Conservation (phyloP, 768 basidiomycete species). For the Trametes maxima region DNA sequence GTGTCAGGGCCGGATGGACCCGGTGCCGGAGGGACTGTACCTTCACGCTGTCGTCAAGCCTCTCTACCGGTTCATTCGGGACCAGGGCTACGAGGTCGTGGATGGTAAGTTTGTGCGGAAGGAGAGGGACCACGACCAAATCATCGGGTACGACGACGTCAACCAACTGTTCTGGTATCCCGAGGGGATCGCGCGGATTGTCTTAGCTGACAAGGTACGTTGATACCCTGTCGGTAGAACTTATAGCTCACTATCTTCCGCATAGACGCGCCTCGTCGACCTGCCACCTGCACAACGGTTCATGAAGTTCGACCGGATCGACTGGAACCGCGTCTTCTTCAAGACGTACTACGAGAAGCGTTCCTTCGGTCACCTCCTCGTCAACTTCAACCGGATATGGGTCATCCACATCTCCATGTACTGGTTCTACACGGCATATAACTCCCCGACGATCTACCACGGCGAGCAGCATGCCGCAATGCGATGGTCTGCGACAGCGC, state of each 20-base stretch:
- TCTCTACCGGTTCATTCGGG: constrained; percentile 93
- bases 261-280: constrained; percentile 86
- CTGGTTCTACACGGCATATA: constrained; percentile 96
- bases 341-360: constrained; percentile 99
- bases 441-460: constrained; percentile 84
- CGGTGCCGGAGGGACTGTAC: constrained; percentile 95
- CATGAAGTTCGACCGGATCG: constrained; percentile 95
- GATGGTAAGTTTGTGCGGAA: constrained; percentile 94
- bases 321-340: constrained; percentile 97
- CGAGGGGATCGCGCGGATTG: constrained; percentile 93
- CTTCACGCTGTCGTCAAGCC: constrained; percentile 90
- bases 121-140: constrained; percentile 90
- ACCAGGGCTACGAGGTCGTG: constrained; percentile 95
- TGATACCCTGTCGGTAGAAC: neutral
- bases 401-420: constrained; percentile 94
- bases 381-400: constrained; percentile 99
- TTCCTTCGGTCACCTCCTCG: constrained; percentile 92
- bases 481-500: constrained; percentile 90
- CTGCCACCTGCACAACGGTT: constrained; percentile 89
- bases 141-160: constrained; percentile 98
- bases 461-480: constrained; percentile 70
- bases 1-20: constrained; percentile 89
- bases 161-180: constrained; percentile 99
- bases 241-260: neutral
- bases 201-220: constrained; percentile 81